Evolutionary conservation across 2,329 filamentous ascomycete species (phyloP), one percentile per base, ranked within the genome.

Genomic region (Calonectria leucothoes): DNA sequence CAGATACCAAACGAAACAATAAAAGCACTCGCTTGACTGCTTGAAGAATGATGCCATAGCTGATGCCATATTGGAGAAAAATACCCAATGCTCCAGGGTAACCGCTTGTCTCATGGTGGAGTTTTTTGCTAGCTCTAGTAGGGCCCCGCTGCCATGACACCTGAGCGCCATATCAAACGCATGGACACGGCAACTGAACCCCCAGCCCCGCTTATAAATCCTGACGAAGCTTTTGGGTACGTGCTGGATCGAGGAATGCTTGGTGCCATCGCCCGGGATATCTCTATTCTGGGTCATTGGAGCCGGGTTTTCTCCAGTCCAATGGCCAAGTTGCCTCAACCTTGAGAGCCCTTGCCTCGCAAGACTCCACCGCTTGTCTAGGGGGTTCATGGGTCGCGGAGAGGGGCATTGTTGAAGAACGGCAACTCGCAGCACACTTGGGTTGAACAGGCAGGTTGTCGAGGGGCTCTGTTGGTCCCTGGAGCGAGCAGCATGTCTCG

Each of bases 181-280:
- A 39, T 42, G 31, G 55, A 25, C 37, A 55, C 37, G 59, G 29
- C 23, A 27, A 64, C 27, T 29, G 35, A 37, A 61, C 23, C 69
- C 69, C 63, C 65, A 72, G 65, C 57, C 70, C 57, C 65, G 70
- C 65, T 72, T 72, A 72, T 69, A 49, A 72, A 69, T 72, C 65
- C 55, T 72, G 27, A 72, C 70, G 65, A 72, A 72, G 65, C 52
- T 49, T 64, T 69, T 49, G n/a, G 5, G 23, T 25, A 15, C 55
- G 39, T 61, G 55, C 33, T 45, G 49, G 51, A 70, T 49, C 39
- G 29, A 33, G 29, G 7, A 35, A 39, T 49, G 39, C 29, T 61
- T 55, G 48, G 33, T 29, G 45, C 39, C 39, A 64, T 64, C 27
- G 39, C 59, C 51, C 27, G 59, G 59, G 25, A 25, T 20, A n/a